A percentile compares a stretch with the other conserved stretches of the same genome.
Conservation (phyloP, 768 basidiomycete genomes). For the Phanerochaete sordida region DNA sequence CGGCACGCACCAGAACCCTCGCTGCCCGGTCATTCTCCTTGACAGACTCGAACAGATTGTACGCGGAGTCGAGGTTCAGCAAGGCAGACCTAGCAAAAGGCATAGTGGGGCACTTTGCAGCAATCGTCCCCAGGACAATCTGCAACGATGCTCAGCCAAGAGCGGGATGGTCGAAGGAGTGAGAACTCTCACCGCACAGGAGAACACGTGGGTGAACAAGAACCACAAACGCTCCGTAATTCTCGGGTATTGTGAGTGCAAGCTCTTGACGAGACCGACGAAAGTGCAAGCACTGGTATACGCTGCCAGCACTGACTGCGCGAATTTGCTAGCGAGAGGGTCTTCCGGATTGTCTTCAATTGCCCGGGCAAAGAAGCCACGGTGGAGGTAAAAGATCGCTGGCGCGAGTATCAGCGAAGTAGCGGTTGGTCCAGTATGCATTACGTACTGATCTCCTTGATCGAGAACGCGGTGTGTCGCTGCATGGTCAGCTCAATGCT, state of each 20-base stretch:
- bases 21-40: slow-evolving; percentile 48
- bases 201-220: slow-evolving; percentile 69
- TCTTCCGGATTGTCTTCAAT: slow-evolving; percentile 60
- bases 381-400: slow-evolving; percentile 73
- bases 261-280: slow-evolving; percentile 59
- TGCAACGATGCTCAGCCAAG: slow-evolving; percentile 18
- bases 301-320: slow-evolving; percentile 63
- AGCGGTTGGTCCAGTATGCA: neutral
- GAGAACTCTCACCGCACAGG: slow-evolving; percentile 58
- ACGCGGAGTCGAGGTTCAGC: slow-evolving; percentile 64
- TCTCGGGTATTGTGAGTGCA: slow-evolving; percentile 62
- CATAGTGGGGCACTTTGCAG: slow-evolving; percentile 57
- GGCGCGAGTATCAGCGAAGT: neutral
- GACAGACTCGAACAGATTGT: slow-evolving; percentile 53
- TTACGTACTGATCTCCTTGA: slow-evolving; percentile 61
- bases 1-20: slow-evolving; percentile 54
- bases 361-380: slow-evolving; percentile 70
- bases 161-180: neutral
- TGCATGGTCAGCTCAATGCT: slow-evolving; percentile 62
- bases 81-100: slow-evolving; percentile 62
- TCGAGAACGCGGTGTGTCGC: slow-evolving; percentile 61
- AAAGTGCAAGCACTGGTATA: slow-evolving; percentile 69
- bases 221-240: slow-evolving; percentile 73
- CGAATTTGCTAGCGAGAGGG: slow-evolving; percentile 68
- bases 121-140: slow-evolving; percentile 71